Percentiles rank a stretch among this genome's conserved stretches.
phyloP scores from a whole-genome alignment of 441 rosid species.

The Corymbia calophylla region DNA sequence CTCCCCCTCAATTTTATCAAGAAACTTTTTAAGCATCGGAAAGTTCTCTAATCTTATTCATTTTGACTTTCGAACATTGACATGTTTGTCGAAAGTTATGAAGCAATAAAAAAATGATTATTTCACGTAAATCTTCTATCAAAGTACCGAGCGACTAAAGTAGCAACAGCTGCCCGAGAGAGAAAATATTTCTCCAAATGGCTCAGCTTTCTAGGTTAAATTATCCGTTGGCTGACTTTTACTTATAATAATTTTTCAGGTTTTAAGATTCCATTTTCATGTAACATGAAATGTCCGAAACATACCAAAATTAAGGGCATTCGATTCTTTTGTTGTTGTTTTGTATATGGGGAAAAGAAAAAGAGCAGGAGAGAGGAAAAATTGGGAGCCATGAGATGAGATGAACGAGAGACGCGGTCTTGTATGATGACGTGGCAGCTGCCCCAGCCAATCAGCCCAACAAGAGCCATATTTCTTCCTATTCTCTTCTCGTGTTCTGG shows the following conservation, averaged over 20 bases:
- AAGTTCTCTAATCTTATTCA: background rate
- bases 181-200: background rate
- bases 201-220: rapidly evolving
- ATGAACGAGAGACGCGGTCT: background rate
- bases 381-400: background rate
- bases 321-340: background rate
- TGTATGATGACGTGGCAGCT: background rate
- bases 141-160: background rate
- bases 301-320: background rate
- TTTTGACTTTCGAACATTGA: background rate
- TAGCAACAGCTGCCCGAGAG: background rate
- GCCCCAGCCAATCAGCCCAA: background rate
- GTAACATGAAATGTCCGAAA: background rate
- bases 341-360: background rate
- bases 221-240: rapidly evolving
- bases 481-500: background rate
- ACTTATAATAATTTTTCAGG: background rate
- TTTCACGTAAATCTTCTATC: background rate
- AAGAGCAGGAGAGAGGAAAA: background rate
- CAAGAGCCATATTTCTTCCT: background rate
- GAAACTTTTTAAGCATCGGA: background rate
- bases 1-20: background rate
- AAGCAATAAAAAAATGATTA: background rate
- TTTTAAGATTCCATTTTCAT: background rate
- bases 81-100: background rate